These are phyloP conservation scores for Helminthosporium solani DNA, from an alignment of 2,329 filamentous ascomycete species.

Conservation along the genomic window DNA sequence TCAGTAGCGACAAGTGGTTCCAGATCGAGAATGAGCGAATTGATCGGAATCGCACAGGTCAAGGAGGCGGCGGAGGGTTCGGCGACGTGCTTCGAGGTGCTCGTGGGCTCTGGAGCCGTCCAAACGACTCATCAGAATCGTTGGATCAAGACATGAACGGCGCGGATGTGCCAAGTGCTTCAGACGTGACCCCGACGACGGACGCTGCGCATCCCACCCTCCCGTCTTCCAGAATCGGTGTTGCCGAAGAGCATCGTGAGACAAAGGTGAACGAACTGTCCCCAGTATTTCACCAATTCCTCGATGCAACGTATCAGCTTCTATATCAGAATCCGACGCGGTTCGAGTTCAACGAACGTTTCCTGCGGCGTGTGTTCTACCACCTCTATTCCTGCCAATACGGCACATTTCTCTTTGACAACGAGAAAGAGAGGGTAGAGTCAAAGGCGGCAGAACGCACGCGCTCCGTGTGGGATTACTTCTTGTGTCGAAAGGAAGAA, in stretches of 20 bases:
- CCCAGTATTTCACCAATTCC: slow-evolving; percentile 95
- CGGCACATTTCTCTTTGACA: slow-evolving; percentile 94
- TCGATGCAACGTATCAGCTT: slow-evolving; percentile 91
- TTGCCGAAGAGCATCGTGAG: slow-evolving; percentile 61
- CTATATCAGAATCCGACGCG: slow-evolving; percentile 80
- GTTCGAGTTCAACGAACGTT: slow-evolving; percentile 96
- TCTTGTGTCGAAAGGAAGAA: slow-evolving; percentile 74
- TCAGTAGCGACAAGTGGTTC: slow-evolving; percentile 95
- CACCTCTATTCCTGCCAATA: slow-evolving; percentile 96
- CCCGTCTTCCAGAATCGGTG: slow-evolving; percentile 39
- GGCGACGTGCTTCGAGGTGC: slow-evolving; percentile 84
- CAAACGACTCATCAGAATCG: slow-evolving; percentile 64
- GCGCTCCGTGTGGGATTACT: slow-evolving; percentile 93
- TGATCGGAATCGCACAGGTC: slow-evolving; percentile 48
- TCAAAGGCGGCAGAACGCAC: slow-evolving; percentile 69
- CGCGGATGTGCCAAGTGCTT: slow-evolving; percentile 48
- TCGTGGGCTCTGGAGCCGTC: slow-evolving; percentile 86
- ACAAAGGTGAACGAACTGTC: slow-evolving; percentile 89
- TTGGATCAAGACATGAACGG: slow-evolving; percentile 60
- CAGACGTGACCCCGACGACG: slow-evolving; percentile 50
- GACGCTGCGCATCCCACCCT: slow-evolving; percentile 32
- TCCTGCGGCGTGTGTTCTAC: slow-evolving; percentile 83
- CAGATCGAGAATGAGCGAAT: slow-evolving; percentile 76
- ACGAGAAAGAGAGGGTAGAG: slow-evolving; percentile 81
- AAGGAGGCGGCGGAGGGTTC: slow-evolving; percentile 67